Percentiles rank a stretch among this genome's conserved stretches.
These are phyloP conservation scores for Schizothecium vesticola DNA, from an alignment of 495 filamentous ascomycete genomes.

Conservation along the genomic window DNA sequence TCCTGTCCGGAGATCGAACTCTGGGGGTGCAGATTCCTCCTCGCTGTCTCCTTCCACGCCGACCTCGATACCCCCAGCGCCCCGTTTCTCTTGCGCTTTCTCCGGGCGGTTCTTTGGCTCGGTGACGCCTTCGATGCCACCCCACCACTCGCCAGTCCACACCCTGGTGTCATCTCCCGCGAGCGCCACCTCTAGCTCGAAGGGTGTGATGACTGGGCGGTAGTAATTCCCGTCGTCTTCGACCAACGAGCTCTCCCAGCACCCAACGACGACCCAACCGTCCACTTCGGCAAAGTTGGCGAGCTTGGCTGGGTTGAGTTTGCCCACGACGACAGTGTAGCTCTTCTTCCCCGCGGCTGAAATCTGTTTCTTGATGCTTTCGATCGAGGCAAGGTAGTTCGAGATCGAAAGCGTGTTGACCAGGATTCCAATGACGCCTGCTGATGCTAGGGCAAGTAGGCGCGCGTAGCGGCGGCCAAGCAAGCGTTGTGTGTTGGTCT, in stretches of 20 bases:
- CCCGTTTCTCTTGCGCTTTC: slow-evolving; percentile 4
- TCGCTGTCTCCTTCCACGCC: slow-evolving; percentile 22
- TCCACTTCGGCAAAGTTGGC: slow-evolving; percentile 94
- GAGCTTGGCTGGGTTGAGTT: slow-evolving; percentile 90
- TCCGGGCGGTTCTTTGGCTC: background rate
- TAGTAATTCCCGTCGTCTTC: slow-evolving; percentile 75
- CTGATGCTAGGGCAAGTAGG: slow-evolving; percentile 72
- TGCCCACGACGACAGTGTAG: slow-evolving; percentile 95
- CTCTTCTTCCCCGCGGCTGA: slow-evolving; percentile 77
- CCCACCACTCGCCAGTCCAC: slow-evolving; percentile 73
- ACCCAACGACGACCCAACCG: slow-evolving; percentile 95
- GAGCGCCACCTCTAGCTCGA: slow-evolving; percentile 75
- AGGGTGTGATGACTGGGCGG: slow-evolving; percentile 84
- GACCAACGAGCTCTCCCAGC: slow-evolving; percentile 92
- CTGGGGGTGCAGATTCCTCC: slow-evolving; percentile 62
- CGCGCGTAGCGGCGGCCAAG: slow-evolving; percentile 85
- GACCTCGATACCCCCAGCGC: background rate
- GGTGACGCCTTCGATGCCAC: slow-evolving; percentile 58
- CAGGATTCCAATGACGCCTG: slow-evolving; percentile 81
- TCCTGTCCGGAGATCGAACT: slow-evolving; percentile 88
- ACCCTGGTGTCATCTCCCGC: slow-evolving; percentile 62
- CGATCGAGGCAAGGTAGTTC: slow-evolving; percentile 79
- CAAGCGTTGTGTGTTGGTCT: slow-evolving; percentile 42
- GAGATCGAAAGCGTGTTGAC: slow-evolving; percentile 90
- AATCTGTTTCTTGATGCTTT: slow-evolving; percentile 64